Evolutionary conservation across 179 eudicot genomes (phyloP).

Genomic region (Carnegiea gigantea): DNA sequence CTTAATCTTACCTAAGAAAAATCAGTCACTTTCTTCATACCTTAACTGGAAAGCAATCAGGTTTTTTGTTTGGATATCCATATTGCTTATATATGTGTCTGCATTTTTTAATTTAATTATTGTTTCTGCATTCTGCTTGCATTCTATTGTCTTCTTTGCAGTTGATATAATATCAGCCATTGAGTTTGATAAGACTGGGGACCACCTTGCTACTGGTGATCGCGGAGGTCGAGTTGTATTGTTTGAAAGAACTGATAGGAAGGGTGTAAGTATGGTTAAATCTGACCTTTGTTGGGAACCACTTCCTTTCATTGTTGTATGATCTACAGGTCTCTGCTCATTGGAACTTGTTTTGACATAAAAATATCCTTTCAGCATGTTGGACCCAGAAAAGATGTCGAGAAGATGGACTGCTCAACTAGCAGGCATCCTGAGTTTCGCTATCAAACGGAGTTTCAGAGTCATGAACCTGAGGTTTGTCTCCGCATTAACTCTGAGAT

Average conservation of each 20-base stretch:
- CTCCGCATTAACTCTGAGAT: not conserved
- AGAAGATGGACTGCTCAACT: constrained; percentile 31
- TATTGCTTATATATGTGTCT: not conserved
- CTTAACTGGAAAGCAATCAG: not conserved
- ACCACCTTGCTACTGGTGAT: constrained; percentile 42
- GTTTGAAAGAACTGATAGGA: constrained; percentile 35
- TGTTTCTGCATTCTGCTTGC: not conserved
- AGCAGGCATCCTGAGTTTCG: constrained; percentile 40
- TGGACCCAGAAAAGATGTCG: constrained; percentile 30
- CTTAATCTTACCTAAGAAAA: no score
- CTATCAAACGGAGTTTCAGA: constrained; percentile 39
- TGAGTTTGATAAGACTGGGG: constrained; percentile 40
- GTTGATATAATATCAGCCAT: constrained; percentile 43
- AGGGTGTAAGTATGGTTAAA: constrained; percentile 23
- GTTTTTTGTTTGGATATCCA: not conserved
- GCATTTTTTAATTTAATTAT: not conserved
- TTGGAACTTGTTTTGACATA: not conserved
- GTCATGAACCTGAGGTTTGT: constrained; percentile 41
- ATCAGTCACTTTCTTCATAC: not conserved
- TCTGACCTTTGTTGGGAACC: not conserved
- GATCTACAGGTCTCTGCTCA: not conserved
- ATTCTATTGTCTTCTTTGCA: constrained; percentile 15
- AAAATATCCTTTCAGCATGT: constrained; percentile 19
- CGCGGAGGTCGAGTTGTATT: constrained; percentile 42
- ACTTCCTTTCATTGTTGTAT: not conserved